phyloP scores from a whole-genome alignment of 441 rosid species.

The Gossypium aridum region DNA sequence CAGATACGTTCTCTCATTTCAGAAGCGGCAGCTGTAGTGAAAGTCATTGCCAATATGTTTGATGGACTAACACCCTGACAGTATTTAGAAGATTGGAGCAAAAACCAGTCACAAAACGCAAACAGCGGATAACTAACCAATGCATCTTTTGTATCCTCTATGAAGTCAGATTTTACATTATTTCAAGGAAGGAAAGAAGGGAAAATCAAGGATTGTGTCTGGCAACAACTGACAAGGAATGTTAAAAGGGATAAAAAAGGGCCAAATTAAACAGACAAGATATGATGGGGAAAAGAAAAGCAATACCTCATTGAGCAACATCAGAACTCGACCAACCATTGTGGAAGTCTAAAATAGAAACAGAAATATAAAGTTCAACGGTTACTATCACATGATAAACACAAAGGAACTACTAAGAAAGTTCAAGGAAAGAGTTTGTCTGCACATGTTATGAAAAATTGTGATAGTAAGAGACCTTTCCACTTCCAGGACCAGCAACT shows the following conservation, averaged over 20 bases:
- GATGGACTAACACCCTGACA: conserved; percentile 72
- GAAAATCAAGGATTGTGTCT: neutral
- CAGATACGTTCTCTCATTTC: conserved; percentile 94
- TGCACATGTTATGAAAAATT: neutral
- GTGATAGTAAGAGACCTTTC: conserved; percentile 50
- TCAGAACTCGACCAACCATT: conserved; percentile 90
- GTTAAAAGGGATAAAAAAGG: neutral
- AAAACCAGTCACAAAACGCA: neutral
- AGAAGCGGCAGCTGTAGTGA: conserved; percentile 91
- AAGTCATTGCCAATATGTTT: conserved; percentile 95
- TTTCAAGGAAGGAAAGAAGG: neutral
- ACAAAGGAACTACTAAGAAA: neutral
- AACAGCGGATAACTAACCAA: neutral
- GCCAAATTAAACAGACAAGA: conserved; percentile 9
- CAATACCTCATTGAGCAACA: conserved; percentile 69
- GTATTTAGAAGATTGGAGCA: neutral
- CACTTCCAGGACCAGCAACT: conserved; percentile 96
- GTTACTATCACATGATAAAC: conserved; percentile 11
- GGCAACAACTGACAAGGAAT: neutral
- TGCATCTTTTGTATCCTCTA: neutral
- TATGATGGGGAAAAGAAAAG: neutral
- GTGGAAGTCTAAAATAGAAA: conserved; percentile 72
- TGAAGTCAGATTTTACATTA: neutral
- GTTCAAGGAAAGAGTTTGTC: conserved; percentile 4
- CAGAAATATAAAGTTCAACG: conserved; percentile 20